Conservation (phyloP, 768 basidiomycete species). For the Pulveroboletus frians region DNA sequence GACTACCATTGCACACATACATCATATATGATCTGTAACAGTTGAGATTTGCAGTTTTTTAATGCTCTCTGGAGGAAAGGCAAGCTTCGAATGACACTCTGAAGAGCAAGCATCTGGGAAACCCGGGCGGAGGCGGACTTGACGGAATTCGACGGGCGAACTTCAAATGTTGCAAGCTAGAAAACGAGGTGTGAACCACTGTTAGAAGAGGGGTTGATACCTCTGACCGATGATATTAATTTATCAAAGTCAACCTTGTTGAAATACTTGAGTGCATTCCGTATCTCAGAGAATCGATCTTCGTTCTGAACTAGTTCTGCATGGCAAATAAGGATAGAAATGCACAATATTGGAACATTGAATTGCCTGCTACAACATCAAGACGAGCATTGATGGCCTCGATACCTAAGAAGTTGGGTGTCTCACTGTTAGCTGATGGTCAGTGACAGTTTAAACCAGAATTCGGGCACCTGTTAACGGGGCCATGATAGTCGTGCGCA, state of each 20-base stretch:
- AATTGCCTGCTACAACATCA: conserved; percentile 76
- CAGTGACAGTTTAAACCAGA: not conserved
- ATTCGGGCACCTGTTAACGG: conserved; percentile 62
- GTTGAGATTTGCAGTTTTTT: conserved; percentile 47
- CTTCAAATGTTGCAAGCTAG: conserved; percentile 67
- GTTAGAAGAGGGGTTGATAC: not conserved
- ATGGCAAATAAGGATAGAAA: conserved; percentile 2
- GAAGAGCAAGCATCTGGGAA: conserved; percentile 73
- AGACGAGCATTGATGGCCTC: conserved; percentile 72
- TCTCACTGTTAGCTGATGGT: not conserved
- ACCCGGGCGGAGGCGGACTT: conserved; percentile 68
- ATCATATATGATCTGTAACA: conserved; percentile 58
- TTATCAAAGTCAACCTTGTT: conserved; percentile 88
- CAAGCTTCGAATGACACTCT: conserved; percentile 63
- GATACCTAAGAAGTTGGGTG: conserved; percentile 19
- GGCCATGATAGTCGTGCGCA: conserved; percentile 76
- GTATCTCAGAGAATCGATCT: conserved; percentile 63
- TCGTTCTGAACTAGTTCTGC: conserved; percentile 74
- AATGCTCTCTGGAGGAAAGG: conserved; percentile 62
- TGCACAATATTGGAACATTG: not conserved
- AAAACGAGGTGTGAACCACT: not conserved
- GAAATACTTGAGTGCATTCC: conserved; percentile 62
- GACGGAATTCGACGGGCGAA: conserved; percentile 45
- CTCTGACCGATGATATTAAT: conserved; percentile 61
- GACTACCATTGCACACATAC: conserved; percentile 38